These are phyloP conservation scores for Epichloe elymi DNA, from an alignment of 2,329 filamentous ascomycete genomes.

Conservation along the genomic window DNA sequence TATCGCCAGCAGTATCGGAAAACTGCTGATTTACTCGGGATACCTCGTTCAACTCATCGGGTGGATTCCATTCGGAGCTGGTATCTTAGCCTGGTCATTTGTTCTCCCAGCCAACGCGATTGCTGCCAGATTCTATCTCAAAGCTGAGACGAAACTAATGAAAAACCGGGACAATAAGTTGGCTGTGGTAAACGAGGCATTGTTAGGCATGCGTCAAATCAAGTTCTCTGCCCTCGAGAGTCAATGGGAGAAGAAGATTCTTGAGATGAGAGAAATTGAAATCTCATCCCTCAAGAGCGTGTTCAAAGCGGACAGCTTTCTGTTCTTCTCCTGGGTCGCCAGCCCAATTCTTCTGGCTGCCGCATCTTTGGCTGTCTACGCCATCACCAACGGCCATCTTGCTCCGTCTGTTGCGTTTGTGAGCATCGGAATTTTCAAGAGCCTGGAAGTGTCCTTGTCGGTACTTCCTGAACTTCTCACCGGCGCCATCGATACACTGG, in stretches of 20 bases:
- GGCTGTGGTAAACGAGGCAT: conserved; percentile 60
- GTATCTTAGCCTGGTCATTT: conserved; percentile 49
- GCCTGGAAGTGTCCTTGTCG: conserved; percentile 58
- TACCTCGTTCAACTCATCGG: conserved; percentile 60
- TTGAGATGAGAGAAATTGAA: conserved; percentile 49
- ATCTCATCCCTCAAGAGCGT: conserved; percentile 52
- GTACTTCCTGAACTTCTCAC: conserved; percentile 62
- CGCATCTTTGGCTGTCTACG: conserved; percentile 56
- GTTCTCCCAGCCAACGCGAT: conserved; percentile 57
- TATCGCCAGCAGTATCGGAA: conserved; percentile 48
- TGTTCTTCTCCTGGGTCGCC: conserved; percentile 57
- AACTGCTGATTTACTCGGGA: conserved; percentile 49
- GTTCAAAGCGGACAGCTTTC: conserved; percentile 48
- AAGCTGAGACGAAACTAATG: conserved; percentile 58
- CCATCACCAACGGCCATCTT: conserved; percentile 47
- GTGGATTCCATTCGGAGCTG: conserved; percentile 54
- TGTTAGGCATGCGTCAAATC: conserved; percentile 72
- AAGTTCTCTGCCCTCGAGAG: conserved; percentile 68
- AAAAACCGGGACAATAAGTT: conserved; percentile 64
- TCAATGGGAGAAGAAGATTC: conserved; percentile 61
- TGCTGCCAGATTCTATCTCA: conserved; percentile 50
- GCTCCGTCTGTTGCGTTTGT: conserved; percentile 68
- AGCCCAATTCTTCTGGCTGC: conserved; percentile 64
- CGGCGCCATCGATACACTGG: conserved; percentile 55
- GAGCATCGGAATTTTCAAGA: conserved; percentile 59